phyloP scores from a whole-genome alignment of 208 protist species.

The Phytomonas serpens region DNA sequence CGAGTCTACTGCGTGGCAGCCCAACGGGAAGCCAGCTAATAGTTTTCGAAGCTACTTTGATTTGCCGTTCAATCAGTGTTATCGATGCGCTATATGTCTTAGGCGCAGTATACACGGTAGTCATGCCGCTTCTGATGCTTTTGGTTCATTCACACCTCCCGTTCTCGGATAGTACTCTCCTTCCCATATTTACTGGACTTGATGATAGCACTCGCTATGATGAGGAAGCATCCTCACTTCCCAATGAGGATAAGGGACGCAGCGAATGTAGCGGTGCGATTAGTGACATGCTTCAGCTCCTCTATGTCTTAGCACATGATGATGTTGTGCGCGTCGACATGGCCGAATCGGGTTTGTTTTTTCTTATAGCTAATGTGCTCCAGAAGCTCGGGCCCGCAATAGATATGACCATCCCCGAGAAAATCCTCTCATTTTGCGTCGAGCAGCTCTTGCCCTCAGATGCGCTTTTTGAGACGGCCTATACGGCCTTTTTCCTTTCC shows the following conservation, averaged over 20 bases:
- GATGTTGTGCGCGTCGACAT: conserved; percentile 60
- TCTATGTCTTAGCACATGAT: conserved; percentile 38
- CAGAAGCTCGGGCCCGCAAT: conserved; percentile 33
- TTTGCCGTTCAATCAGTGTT: conserved; percentile 51
- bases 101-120: conserved; percentile 50
- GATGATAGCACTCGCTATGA: neutral
- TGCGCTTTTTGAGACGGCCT: conserved; percentile 59
- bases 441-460: conserved; percentile 20
- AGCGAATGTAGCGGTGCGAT: conserved; percentile 17
- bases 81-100: conserved; percentile 74
- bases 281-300: conserved; percentile 41
- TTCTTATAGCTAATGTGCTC: conserved; percentile 50
- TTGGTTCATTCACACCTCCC: conserved; percentile 61
- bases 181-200: neutral
- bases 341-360: conserved; percentile 49
- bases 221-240: neutral
- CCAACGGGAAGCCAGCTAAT: conserved; percentile 39
- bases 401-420: neutral
- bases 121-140: conserved; percentile 63
- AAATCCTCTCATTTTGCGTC: conserved; percentile 9
- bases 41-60: conserved; percentile 57
- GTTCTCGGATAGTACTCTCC: conserved; percentile 22
- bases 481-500: conserved; percentile 70
- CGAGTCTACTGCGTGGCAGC: conserved; percentile 46
- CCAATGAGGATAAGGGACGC: neutral